Percentiles rank a stretch among this genome's conserved stretches.
Conservation (phyloP, 148 eudicot genomes). For the Rhododendron molle region DNA sequence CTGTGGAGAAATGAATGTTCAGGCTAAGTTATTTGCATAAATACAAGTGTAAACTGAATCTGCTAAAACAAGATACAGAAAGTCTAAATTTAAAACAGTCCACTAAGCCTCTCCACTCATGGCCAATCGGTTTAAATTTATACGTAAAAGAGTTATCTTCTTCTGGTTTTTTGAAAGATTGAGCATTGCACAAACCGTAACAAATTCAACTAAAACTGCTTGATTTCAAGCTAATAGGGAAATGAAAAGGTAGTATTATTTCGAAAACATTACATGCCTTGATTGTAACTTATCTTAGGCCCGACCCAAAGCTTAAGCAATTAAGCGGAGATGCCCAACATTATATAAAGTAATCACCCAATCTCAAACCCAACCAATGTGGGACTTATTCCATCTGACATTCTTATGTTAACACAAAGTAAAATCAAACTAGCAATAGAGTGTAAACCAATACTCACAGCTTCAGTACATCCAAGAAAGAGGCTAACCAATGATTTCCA, state of each 20-base stretch:
- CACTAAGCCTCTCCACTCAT: neutral
- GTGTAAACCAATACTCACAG: slow-evolving; percentile 54
- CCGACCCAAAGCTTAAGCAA: neutral
- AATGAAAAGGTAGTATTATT: neutral
- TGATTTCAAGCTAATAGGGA: neutral
- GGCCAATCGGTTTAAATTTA: neutral
- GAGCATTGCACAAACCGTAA: neutral
- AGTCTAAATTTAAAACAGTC: neutral
- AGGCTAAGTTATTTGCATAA: neutral
- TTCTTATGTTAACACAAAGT: neutral
- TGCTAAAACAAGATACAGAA: neutral
- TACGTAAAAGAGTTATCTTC: neutral
- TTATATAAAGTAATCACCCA: neutral
- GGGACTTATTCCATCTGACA: neutral
- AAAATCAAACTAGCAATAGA: neutral
- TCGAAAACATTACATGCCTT: neutral
- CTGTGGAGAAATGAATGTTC: slow-evolving; percentile 39
- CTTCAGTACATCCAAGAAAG: slow-evolving; percentile 77
- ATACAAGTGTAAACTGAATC: slow-evolving; percentile 6
- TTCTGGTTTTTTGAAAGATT: neutral
- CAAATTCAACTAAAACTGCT: neutral
- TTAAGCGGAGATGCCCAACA: neutral
- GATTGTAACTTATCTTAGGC: neutral
- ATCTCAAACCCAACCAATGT: neutral
- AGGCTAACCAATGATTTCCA: slow-evolving; percentile 91